Evolutionary conservation across 495 filamentous ascomycete genomes (phyloP).

Genomic region (Pyrenula massariospora): DNA sequence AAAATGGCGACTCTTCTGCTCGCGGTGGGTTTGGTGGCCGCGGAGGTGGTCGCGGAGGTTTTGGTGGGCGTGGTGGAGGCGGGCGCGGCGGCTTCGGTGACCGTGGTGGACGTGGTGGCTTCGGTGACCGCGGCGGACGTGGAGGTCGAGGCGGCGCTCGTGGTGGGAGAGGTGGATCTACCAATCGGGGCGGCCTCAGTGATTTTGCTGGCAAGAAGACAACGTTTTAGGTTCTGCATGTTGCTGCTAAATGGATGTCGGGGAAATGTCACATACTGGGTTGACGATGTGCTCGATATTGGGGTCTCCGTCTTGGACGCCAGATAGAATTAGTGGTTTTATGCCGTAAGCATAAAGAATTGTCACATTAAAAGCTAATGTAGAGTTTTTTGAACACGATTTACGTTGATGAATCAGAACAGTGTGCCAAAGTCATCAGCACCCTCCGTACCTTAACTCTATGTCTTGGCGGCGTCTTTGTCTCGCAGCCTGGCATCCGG

Average conservation of each 20-base stretch:
- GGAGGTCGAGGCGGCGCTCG: constrained; percentile 30
- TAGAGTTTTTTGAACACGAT: no score
- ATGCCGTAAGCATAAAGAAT: no score
- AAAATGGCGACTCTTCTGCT: constrained; percentile 35
- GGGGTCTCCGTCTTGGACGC: no score
- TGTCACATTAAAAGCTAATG: no score
- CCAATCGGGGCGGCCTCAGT: constrained; percentile 63
- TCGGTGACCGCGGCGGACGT: constrained; percentile 35
- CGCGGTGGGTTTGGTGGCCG: constrained; percentile 29
- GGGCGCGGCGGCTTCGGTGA: constrained; percentile 41
- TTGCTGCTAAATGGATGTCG: constrained; percentile 5
- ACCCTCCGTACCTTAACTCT: no score
- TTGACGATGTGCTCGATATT: no score
- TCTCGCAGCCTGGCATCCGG: not conserved
- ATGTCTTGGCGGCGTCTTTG: no score
- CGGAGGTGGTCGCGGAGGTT: constrained; percentile 33
- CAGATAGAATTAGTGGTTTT: no score
- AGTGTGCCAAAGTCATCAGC: no score
- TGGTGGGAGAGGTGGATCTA: constrained; percentile 36
- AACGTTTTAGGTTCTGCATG: constrained; percentile 61
- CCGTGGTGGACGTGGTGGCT: constrained; percentile 40
- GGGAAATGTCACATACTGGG: no score
- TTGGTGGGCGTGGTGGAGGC: constrained; percentile 29
- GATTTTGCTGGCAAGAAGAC: constrained; percentile 89
- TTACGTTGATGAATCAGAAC: no score